Conservation (phyloP, 2,329 filamentous ascomycete species). For the Botrytis cinerea region DNA sequence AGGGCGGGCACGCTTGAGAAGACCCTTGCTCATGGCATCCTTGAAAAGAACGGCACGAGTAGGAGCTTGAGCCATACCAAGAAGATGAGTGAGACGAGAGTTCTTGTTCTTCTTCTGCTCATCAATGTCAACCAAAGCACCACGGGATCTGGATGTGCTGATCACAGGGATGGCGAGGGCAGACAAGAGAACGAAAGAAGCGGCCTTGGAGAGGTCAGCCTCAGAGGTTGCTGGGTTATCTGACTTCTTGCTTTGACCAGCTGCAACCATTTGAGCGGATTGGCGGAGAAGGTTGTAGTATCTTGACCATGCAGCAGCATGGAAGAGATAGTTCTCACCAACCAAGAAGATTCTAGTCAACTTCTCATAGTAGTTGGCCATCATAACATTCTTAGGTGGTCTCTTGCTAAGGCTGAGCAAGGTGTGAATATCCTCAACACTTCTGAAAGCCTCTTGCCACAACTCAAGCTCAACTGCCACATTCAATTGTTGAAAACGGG, state of each 20-base stretch:
- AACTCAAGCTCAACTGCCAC: conserved; percentile 96
- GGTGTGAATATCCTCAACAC: conserved; percentile 98
- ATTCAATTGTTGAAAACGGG: conserved; percentile 96
- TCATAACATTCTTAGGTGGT: conserved; percentile 98
- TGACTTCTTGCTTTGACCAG: conserved; percentile 86
- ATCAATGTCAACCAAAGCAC: conserved; percentile 94
- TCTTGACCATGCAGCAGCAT: conserved; percentile 93
- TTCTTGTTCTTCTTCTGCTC: conserved; percentile 99
- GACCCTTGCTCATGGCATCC: conserved; percentile 90
- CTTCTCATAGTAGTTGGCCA: conserved; percentile 99
- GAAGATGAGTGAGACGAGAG: conserved; percentile 89
- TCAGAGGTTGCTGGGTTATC: conserved; percentile 91
- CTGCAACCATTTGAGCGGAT: conserved; percentile 78
- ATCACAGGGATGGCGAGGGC: conserved; percentile 98
- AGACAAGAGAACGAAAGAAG: conserved; percentile 92
- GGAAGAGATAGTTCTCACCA: conserved; percentile 99
- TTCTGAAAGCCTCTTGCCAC: conserved; percentile 99
- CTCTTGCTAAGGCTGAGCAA: conserved; percentile 97
- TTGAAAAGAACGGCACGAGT: conserved; percentile 91
- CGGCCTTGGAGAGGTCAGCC: conserved; percentile 87
- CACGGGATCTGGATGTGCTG: conserved; percentile 93
- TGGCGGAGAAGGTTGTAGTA: conserved; percentile 97
- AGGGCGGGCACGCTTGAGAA: conserved; percentile 86
- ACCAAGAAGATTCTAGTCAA: conserved; percentile 97
- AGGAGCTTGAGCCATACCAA: conserved; percentile 88